phyloP scores from a whole-genome alignment of 176 grass and related monocot genomes.

The Ensete ventricosum region DNA sequence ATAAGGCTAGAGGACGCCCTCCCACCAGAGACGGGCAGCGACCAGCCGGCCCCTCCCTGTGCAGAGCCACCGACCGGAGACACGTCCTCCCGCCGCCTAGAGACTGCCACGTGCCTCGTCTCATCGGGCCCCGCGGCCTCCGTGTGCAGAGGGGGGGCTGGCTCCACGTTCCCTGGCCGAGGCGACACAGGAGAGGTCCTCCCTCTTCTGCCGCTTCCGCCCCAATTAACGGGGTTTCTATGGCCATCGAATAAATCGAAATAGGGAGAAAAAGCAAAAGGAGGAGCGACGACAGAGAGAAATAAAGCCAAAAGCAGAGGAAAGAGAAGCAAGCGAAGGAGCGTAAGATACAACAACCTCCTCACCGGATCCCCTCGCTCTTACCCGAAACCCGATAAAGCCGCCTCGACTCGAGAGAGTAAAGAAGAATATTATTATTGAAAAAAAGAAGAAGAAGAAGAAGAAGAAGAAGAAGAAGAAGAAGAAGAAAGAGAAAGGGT shows the following conservation, averaged over 20 bases:
- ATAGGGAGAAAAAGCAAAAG: neutral
- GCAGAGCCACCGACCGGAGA: neutral
- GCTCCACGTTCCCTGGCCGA: neutral
- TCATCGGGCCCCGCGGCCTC: neutral
- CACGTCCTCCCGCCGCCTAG: neutral
- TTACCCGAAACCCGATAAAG: constrained; percentile 5
- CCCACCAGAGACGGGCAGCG: neutral
- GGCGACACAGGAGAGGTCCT: neutral
- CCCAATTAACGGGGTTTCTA: neutral
- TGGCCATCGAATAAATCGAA: too few relatives aligned
- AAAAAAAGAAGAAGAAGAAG: neutral
- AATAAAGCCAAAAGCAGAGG: neutral
- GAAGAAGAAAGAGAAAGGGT: neutral
- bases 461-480: neutral
- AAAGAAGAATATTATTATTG: neutral
- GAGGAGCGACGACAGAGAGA: neutral
- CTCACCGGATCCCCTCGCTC: too few relatives aligned
- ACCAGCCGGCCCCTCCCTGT: neutral
- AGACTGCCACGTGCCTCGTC: too few relatives aligned
- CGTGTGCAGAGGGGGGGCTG: neutral
- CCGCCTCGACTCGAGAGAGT: neutral
- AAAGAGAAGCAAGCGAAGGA: neutral
- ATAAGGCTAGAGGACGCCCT: neutral
- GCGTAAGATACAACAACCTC: neutral
- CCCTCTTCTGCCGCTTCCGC: too few relatives aligned